These are phyloP conservation scores for Eucalyptus marginata DNA, from an alignment of 345 rosid species.

Conservation along the genomic window DNA sequence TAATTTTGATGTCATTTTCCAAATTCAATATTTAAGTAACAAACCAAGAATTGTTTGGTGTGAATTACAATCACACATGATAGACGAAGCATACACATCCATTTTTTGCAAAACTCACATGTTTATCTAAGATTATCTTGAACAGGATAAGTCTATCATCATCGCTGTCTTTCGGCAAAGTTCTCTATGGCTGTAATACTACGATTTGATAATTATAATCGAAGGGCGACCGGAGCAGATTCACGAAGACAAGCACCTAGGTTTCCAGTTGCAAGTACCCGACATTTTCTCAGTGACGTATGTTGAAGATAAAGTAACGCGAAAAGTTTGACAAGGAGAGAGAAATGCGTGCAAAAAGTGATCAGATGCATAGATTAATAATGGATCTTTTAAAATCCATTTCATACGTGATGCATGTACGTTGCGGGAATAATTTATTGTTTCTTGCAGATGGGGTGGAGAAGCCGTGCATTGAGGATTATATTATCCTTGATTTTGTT, in stretches of 20 bases:
- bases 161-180: background rate
- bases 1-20: fast-evolving
- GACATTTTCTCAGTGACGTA: background rate
- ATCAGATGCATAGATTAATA: background rate
- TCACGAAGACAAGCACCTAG: background rate
- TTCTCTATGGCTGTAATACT: background rate
- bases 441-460: background rate
- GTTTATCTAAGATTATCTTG: background rate
- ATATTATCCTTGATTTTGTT: background rate
- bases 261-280: background rate
- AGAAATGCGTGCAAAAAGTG: background rate
- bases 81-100: background rate
- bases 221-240: background rate
- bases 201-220: background rate
- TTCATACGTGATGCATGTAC: background rate
- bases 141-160: background rate
- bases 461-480: background rate
- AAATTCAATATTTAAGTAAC: background rate
- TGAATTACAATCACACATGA: background rate
- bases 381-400: background rate
- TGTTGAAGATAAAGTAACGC: background rate
- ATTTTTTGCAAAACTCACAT: background rate
- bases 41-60: fast-evolving
- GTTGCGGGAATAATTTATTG: background rate
- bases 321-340: background rate